Base-by-base conservation (phyloP, 140 eudicot species). In the Anethum foeniculum region DNA sequence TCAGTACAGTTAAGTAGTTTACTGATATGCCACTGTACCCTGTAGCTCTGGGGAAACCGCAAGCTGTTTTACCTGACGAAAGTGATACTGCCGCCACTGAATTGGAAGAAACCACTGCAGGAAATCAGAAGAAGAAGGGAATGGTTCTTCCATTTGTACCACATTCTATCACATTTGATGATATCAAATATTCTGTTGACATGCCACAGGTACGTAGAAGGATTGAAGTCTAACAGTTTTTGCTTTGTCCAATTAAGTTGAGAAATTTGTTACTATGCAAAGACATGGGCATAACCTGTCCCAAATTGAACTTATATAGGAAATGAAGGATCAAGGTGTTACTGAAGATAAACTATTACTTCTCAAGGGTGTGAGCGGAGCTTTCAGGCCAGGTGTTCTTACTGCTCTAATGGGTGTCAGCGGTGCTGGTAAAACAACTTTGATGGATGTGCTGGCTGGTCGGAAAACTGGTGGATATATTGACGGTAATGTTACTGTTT, bases 141-240 rank as follows among this genome's bases (percentile, higher is more conserved):
- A 93, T 93, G 98, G 84, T 93, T 86, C 98, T 93, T 80, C 98
- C 98, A 25, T 93, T 93, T 64, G 96, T 87, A 77, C 97, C 95
- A 49, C 96, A 88, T 84, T 87, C 90, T 39, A 83, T 93, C 64
- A 90, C 96, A 28, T 93, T 93, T 64, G 87, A 93, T 65, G 92
- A 93, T 52, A 79, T 93, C 43, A 90, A 81, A 86, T 93, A 93
- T 85, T 87, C 96, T 0, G 93, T 93, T 21, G 96, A 93, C 84
- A 93, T 93, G 98, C 98, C 98, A 34, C 85, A 62, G 88, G 98
- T 79, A 41, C 9, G 41, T 65, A 68, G 2, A 54, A 34, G 46
- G 32, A 15, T 54, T 72, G 38, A 76, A 46, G 1, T 4, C 2
- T 34, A 44, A 27, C 25, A 28, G 27, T 47, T 47, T 19, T 28